Percentiles rank a stretch among this genome's conserved stretches.
Conservation (phyloP, 2,329 filamentous ascomycete species). For the Sclerotinia minor region DNA sequence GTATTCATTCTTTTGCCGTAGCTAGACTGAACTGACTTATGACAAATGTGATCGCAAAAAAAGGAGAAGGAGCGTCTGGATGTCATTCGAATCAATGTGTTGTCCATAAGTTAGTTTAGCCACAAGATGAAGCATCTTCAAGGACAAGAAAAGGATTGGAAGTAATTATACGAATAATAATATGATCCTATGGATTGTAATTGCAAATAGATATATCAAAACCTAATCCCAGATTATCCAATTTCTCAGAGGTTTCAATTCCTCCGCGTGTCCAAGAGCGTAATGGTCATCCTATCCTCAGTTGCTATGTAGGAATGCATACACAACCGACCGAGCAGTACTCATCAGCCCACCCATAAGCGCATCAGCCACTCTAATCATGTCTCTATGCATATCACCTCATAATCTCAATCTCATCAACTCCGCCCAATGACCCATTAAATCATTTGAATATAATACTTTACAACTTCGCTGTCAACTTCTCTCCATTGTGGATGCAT, state of each 20-base stretch:
- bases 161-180: neutral
- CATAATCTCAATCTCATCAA: neutral
- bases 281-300: neutral
- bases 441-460: neutral
- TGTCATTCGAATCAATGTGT: too few species aligned
- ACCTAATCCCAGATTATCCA: neutral
- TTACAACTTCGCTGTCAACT: slow-evolving; percentile 69
- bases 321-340: neutral
- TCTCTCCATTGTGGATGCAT: slow-evolving; percentile 67
- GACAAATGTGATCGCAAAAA: too few species aligned
- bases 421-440: neutral
- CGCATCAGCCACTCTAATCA: neutral
- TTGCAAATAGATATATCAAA: neutral
- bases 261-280: neutral
- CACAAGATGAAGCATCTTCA: too few species aligned
- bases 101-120: too few species aligned
- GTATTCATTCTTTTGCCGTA: too few species aligned
- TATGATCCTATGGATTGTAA: neutral
- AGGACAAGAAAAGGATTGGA: too few species aligned
- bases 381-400: neutral
- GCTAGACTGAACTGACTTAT: too few species aligned
- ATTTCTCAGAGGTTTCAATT: neutral
- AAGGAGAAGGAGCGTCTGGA: too few species aligned
- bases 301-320: neutral
- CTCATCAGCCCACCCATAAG: neutral